Conservation (phyloP, 116 monocot species). For the Iris pallida region DNA sequence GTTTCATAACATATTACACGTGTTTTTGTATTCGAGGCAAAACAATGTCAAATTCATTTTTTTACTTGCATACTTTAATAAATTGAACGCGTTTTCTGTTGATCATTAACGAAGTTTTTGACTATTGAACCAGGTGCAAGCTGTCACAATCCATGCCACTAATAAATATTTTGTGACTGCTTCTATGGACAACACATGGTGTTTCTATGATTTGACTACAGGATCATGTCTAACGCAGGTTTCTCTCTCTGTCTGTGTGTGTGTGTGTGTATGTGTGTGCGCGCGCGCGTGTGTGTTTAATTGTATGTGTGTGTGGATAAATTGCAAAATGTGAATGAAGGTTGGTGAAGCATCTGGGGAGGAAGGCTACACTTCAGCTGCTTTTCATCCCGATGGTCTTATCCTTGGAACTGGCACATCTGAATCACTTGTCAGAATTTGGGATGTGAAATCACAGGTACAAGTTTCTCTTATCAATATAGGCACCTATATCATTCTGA, state of each 20-base stretch:
- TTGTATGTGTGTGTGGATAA: neutral
- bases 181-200: conserved; percentile 91
- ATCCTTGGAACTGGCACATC: conserved; percentile 98
- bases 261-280: neutral
- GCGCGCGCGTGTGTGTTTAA: too few species aligned
- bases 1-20: too few species aligned
- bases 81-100: too few species aligned
- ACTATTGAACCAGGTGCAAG: conserved; percentile 62
- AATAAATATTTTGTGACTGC: conserved; percentile 88
- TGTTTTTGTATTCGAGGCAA: too few species aligned
- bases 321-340: conserved; percentile 29
- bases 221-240: conserved; percentile 95
- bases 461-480: neutral
- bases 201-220: conserved; percentile 82
- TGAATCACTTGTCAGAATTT: conserved; percentile 80
- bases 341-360: conserved; percentile 74
- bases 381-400: conserved; percentile 98
- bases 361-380: conserved; percentile 79
- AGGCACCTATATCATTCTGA: neutral
- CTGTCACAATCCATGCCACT: conserved; percentile 95
- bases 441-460: conserved; percentile 99
- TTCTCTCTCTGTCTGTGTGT: conserved; percentile 2
- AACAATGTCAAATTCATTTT: too few species aligned
- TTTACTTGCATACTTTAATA: neutral
- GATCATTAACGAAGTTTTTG: neutral